Evolutionary conservation across 192 early-diverging fungal genomes (phyloP).

Genomic region (Geranomyces variabilis): DNA sequence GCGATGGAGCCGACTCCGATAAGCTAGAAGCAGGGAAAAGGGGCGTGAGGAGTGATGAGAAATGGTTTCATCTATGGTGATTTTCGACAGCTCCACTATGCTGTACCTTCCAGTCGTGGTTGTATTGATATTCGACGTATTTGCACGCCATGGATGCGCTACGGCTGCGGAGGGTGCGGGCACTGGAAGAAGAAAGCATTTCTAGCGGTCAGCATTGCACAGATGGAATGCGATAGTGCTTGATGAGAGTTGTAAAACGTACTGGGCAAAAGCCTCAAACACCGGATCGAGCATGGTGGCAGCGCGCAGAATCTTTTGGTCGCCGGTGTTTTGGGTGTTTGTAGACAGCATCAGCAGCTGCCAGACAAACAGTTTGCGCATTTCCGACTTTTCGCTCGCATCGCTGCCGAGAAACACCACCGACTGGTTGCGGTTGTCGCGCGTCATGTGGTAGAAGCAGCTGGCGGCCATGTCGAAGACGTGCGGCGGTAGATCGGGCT

Average conservation of each 20-base stretch:
- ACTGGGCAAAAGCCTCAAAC: constrained; percentile 34
- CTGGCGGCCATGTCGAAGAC: constrained; percentile 34
- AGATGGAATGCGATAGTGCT: not conserved
- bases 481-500: constrained; percentile 30
- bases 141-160: constrained; percentile 28
- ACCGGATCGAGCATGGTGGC: constrained; percentile 28
- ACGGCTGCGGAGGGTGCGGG: constrained; percentile 22
- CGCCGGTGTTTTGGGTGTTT: constrained; percentile 11
- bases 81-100: not conserved
- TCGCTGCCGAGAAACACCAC: constrained; percentile 28
- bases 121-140: constrained; percentile 37
- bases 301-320: constrained; percentile 30
- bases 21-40: constrained; percentile 42
- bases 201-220: not conserved
- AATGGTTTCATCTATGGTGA: not conserved
- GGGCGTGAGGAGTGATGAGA: not conserved
- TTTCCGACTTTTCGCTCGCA: constrained; percentile 28
- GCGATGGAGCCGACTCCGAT: constrained; percentile 84
- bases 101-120: constrained; percentile 26
- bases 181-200: constrained; percentile 2
- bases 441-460: constrained; percentile 35
- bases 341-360: constrained; percentile 28
- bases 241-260: too few relatives aligned
- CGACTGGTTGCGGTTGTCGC: constrained; percentile 35
- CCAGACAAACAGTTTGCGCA: constrained; percentile 30